Conservation (phyloP, 495 filamentous ascomycete genomes). For the Lepraria neglecta region DNA sequence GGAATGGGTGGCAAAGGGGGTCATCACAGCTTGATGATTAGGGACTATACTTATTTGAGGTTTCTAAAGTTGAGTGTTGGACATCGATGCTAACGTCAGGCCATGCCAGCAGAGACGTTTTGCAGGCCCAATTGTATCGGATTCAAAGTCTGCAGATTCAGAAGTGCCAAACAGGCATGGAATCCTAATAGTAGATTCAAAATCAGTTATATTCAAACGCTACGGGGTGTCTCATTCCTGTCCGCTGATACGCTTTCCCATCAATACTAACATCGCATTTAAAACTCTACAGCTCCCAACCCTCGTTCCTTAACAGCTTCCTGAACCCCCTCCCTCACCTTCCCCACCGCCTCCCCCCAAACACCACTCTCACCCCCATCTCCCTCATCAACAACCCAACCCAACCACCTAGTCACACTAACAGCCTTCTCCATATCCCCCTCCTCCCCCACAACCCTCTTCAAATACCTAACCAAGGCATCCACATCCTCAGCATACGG, state of each 20-base stretch:
- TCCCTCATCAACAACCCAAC: conserved; percentile 58
- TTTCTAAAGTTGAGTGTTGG: too few species aligned
- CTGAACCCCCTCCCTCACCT: conserved; percentile 53
- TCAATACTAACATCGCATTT: neutral
- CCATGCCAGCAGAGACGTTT: neutral
- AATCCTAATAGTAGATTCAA: neutral
- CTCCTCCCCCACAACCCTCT: conserved; percentile 63
- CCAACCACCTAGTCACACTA: conserved; percentile 62
- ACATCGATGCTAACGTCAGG: too few species aligned
- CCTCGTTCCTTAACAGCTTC: conserved; percentile 56
- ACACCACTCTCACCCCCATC: conserved; percentile 25
- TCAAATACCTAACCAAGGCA: conserved; percentile 61
- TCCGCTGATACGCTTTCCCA: neutral
- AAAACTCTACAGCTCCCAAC: conserved; percentile 55
- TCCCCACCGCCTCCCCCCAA: conserved; percentile 50
- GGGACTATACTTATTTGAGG: too few species aligned
- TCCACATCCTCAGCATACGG: conserved; percentile 74
- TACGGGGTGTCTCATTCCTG: neutral
- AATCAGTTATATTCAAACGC: neutral
- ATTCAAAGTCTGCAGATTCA: neutral
- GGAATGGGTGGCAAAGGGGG: too few species aligned
- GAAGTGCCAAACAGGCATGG: neutral
- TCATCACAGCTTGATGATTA: too few species aligned
- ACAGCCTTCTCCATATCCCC: conserved; percentile 68
- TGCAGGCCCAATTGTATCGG: neutral